phyloP scores from a whole-genome alignment of 257 asterid genomes.

The Ilex asprella region DNA sequence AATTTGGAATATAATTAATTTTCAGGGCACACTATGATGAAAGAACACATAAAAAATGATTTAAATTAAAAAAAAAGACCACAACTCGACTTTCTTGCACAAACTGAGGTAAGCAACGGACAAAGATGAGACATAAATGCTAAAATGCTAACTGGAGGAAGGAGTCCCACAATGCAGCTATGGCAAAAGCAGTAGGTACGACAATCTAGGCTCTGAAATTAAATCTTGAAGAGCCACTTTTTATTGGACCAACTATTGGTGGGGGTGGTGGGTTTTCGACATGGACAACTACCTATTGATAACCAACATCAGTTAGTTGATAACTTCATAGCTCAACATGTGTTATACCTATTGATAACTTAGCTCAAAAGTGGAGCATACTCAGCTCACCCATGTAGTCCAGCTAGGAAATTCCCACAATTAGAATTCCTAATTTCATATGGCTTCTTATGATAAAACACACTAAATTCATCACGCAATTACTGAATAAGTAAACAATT shows the following conservation, averaged over 20 bases:
- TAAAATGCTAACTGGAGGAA: conserved; percentile 17
- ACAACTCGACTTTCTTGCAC: background rate
- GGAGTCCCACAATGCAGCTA: conserved; percentile 57
- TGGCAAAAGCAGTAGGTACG: conserved; percentile 50
- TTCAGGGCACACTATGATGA: conserved; percentile 20
- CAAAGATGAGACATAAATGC: background rate
- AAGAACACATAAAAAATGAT: conserved; percentile 4
- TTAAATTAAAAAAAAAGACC: background rate
- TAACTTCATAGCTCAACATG: too few species aligned
- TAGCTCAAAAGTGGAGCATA: too few species aligned
- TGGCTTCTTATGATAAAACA: too few species aligned
- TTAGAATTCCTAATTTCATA: too few species aligned
- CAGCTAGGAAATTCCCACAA: too few species aligned
- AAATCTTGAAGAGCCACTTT: conserved; percentile 17
- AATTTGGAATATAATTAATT: conserved; percentile 20
- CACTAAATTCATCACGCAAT: too few species aligned
- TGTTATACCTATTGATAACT: too few species aligned
- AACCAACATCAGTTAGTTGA: too few species aligned
- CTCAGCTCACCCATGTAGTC: too few species aligned
- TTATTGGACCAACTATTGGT: conserved; percentile 34
- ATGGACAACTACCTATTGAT: conserved; percentile 48
- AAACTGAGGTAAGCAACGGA: background rate
- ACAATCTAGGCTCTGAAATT: conserved; percentile 31
- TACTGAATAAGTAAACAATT: too few species aligned
- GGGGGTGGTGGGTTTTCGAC: conserved; percentile 69